These are phyloP conservation scores for Heliamphora exappendiculata DNA, from an alignment of 148 eudicot species.

Conservation along the genomic window DNA sequence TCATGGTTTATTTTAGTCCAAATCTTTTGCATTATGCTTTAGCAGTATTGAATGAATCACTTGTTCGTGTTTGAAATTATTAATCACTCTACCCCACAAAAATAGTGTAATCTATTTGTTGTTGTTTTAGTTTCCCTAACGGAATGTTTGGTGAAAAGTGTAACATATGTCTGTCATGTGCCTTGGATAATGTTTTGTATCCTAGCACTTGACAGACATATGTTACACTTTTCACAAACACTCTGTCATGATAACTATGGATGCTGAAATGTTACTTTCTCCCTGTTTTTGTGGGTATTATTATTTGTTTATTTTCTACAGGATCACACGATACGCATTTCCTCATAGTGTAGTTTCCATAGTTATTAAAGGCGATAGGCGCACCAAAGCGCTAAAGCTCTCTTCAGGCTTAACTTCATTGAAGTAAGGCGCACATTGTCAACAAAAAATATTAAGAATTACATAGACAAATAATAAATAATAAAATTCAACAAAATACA, in stretches of 20 bases:
- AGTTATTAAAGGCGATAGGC: no score
- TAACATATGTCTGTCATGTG: neutral
- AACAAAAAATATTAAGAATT: no score
- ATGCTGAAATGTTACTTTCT: neutral
- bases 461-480: no score
- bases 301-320: neutral
- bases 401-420: no score
- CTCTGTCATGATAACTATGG: neutral
- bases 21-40: neutral
- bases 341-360: no score
- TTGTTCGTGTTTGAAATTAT: neutral
- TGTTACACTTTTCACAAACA: no score
- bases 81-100: neutral
- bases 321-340: no score
- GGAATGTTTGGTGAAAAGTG: neutral
- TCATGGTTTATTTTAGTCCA: neutral
- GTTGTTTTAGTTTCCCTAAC: neutral
- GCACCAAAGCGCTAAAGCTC: no score
- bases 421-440: no score
- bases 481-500: no score
- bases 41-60: neutral
- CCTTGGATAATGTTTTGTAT: neutral
- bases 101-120: neutral
- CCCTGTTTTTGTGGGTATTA: neutral
- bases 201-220: no score